A percentile compares a stretch with the other conserved stretches of the same genome.
These are phyloP conservation scores for Pythium apleroticum DNA, from an alignment of 352 stramenopile genomes.

Conservation along the genomic window DNA sequence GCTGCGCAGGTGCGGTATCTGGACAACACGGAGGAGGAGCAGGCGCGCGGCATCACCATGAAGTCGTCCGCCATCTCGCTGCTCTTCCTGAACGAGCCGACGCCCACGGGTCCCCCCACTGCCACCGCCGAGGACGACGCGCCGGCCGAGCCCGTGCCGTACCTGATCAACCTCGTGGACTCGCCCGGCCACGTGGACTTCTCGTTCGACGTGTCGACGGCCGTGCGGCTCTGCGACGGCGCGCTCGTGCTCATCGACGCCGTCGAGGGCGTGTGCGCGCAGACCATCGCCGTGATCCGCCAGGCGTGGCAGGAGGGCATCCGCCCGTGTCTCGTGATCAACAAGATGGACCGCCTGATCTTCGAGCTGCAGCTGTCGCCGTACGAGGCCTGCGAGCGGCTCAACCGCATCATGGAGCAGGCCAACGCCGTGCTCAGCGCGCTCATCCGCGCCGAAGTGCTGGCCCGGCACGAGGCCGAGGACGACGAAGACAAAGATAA, in stretches of 20 bases:
- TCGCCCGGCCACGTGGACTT: slow-evolving; percentile 96
- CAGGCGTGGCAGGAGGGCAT: slow-evolving; percentile 94
- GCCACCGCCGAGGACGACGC: slow-evolving; percentile 24
- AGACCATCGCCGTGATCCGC: slow-evolving; percentile 93
- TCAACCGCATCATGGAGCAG: slow-evolving; percentile 92
- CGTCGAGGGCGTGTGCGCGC: slow-evolving; percentile 95
- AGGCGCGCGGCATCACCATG: slow-evolving; percentile 97
- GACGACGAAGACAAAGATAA: no score
- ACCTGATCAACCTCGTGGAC: slow-evolving; percentile 95
- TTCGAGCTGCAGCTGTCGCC: slow-evolving; percentile 91
- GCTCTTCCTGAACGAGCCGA: slow-evolving; percentile 75
- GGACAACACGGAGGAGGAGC: slow-evolving; percentile 94
- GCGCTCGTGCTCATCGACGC: slow-evolving; percentile 95
- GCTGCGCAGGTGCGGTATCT: slow-evolving; percentile 88
- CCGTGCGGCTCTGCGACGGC: slow-evolving; percentile 94
- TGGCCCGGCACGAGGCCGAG: slow-evolving; percentile 65
- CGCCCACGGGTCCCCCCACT: no score
- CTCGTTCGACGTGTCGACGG: slow-evolving; percentile 94
- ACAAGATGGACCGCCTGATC: slow-evolving; percentile 97
- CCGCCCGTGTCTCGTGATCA: slow-evolving; percentile 94
- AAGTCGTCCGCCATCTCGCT: slow-evolving; percentile 95
- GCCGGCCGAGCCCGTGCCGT: slow-evolving; percentile 43
- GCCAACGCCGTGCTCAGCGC: slow-evolving; percentile 82
- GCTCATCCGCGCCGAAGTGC: slow-evolving; percentile 75
- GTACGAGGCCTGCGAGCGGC: slow-evolving; percentile 91